phyloP scores from a whole-genome alignment of 2,329 filamentous ascomycete genomes.

The Xylaria sp. region DNA sequence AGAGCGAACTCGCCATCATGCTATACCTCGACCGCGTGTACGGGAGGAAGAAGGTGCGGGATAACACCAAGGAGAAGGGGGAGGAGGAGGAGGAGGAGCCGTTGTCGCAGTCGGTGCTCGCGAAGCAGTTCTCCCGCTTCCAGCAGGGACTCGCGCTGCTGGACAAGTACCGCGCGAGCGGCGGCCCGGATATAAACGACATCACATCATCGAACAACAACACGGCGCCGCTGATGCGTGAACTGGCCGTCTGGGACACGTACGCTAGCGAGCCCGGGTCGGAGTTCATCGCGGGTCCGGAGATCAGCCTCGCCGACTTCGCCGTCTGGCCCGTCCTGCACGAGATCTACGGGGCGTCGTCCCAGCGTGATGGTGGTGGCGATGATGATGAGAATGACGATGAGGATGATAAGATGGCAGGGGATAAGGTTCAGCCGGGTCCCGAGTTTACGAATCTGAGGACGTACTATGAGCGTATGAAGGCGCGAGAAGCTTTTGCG shows the following conservation, averaged over 20 bases:
- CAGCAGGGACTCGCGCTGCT: slow-evolving; percentile 45
- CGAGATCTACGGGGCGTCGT: slow-evolving; percentile 40
- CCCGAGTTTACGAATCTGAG: slow-evolving; percentile 45
- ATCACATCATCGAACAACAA: too few relatives aligned
- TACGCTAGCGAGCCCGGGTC: slow-evolving; percentile 40
- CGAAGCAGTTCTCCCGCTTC: slow-evolving; percentile 45
- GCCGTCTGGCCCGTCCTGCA: slow-evolving; percentile 60
- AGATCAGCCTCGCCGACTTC: slow-evolving; percentile 53
- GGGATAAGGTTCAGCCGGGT: not conserved
- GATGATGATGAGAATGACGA: not conserved
- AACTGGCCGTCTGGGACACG: slow-evolving; percentile 46
- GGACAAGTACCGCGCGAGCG: slow-evolving; percentile 39
- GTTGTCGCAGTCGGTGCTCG: slow-evolving; percentile 37
- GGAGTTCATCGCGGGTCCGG: slow-evolving; percentile 52
- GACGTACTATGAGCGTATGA: slow-evolving; percentile 40
- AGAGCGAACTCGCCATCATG: slow-evolving; percentile 57
- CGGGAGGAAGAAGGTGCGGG: too few relatives aligned
- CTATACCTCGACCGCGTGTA: slow-evolving; percentile 63
- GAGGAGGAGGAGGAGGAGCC: slow-evolving; percentile 24
- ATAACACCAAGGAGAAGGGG: too few relatives aligned
- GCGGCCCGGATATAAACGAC: too few relatives aligned
- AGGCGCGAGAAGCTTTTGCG: slow-evolving; percentile 18
- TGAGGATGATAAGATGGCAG: not conserved
- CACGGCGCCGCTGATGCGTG: slow-evolving; percentile 33
- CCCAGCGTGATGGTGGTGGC: slow-evolving; percentile 1